Evolutionary conservation across 441 rosid genomes (phyloP).

Genomic region (Biscutella laevigata): DNA sequence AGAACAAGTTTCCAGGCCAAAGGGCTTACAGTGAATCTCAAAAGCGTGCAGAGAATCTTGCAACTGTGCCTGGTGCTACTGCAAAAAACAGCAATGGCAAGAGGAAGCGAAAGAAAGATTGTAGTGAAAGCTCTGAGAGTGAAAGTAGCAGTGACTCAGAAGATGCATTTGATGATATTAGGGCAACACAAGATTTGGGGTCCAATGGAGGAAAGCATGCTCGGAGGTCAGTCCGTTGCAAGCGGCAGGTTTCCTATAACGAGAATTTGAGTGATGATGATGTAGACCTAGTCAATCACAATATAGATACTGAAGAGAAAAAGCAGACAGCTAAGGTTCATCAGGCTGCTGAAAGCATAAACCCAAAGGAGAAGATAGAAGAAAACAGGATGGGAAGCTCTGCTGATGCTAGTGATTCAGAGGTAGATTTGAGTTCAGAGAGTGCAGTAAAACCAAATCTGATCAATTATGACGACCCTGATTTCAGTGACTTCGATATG

Average conservation of each 20-base stretch:
- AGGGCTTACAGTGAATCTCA: slow-evolving; percentile 34
- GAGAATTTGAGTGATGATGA: slow-evolving; percentile 76
- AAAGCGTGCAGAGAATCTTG: slow-evolving; percentile 27
- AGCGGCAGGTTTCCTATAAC: slow-evolving; percentile 58
- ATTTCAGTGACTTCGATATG: slow-evolving; percentile 46
- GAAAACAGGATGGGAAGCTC: slow-evolving; percentile 20
- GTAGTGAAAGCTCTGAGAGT: slow-evolving; percentile 54
- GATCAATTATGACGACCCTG: slow-evolving; percentile 40
- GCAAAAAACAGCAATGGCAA: slow-evolving; percentile 40
- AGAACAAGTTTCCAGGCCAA: slow-evolving; percentile 35
- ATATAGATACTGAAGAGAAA: slow-evolving; percentile 17
- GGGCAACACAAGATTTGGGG: slow-evolving; percentile 23
- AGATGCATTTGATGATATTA: slow-evolving; percentile 33
- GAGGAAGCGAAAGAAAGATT: slow-evolving; percentile 45
- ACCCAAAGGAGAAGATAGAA: slow-evolving; percentile 23
- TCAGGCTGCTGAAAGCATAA: slow-evolving; percentile 20
- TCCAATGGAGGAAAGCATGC: slow-evolving; percentile 28
- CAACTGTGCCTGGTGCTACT: slow-evolving; percentile 23
- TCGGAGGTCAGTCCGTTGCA: slow-evolving; percentile 73
- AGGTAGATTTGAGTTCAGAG: slow-evolving; percentile 24
- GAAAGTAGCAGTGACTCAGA: slow-evolving; percentile 42
- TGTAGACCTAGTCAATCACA: slow-evolving; percentile 14
- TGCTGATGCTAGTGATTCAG: slow-evolving; percentile 20
- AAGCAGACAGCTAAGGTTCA: slow-evolving; percentile 30
- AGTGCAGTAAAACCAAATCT: slow-evolving; percentile 25